Evolutionary conservation across 225 moss, liverwort and hornwort genomes (phyloP).

Genomic region (Marchantia polymorpha): DNA sequence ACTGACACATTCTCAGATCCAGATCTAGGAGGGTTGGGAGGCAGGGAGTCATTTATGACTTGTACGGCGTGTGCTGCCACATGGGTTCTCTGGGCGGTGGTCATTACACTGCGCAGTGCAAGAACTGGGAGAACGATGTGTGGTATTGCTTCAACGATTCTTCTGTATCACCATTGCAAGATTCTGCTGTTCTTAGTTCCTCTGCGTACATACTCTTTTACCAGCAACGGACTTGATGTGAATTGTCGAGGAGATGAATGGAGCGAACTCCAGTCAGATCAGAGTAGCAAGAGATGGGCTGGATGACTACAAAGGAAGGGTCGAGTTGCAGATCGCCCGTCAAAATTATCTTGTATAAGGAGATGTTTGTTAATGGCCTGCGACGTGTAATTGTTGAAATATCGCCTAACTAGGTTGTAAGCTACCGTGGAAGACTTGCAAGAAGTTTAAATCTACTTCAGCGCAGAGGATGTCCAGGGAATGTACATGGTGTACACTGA

Average conservation of each 20-base stretch:
- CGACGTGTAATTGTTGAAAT: neutral
- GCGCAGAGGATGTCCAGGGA: neutral
- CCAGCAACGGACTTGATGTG: conserved; percentile 46
- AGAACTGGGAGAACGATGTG: conserved; percentile 56
- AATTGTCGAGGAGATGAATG: neutral
- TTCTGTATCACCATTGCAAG: conserved; percentile 40
- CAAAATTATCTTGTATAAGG: neutral
- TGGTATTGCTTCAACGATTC: conserved; percentile 67
- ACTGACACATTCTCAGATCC: conserved; percentile 26
- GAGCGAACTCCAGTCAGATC: neutral
- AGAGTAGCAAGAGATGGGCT: neutral
- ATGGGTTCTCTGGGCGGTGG: conserved; percentile 62
- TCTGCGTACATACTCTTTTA: conserved; percentile 75
- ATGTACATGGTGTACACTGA: neutral
- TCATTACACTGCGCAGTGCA: conserved; percentile 69
- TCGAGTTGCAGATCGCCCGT: neutral
- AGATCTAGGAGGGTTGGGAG: conserved; percentile 43
- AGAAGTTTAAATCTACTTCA: neutral
- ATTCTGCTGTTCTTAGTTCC: conserved; percentile 46
- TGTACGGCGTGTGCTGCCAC: conserved; percentile 67
- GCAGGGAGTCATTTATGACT: conserved; percentile 52
- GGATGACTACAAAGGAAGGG: neutral
- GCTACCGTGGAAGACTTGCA: neutral
- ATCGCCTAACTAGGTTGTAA: neutral
- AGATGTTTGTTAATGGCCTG: neutral